Evolutionary conservation across 495 filamentous ascomycete genomes (phyloP).

Genomic region (Penicillium goetzii): DNA sequence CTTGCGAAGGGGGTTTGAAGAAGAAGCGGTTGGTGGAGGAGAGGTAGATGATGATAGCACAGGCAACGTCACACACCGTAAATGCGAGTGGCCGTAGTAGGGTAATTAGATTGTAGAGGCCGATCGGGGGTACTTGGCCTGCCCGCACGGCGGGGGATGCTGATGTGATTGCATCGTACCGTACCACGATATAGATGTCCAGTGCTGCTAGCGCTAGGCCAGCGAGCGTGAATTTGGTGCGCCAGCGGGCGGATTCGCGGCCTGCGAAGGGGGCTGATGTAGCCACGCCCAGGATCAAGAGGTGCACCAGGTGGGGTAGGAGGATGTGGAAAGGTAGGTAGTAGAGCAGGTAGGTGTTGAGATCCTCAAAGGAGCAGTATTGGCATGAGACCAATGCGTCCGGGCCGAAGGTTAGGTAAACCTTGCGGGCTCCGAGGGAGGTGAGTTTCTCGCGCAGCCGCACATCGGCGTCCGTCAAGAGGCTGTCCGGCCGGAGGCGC

Average conservation of each 20-base stretch:
- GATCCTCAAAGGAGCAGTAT: slow-evolving; percentile 79
- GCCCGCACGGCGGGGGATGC: slow-evolving; percentile 41
- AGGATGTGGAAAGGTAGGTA: slow-evolving; percentile 71
- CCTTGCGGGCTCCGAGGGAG: slow-evolving; percentile 69
- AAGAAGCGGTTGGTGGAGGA: slow-evolving; percentile 75
- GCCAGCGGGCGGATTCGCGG: slow-evolving; percentile 65
- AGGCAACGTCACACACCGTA: slow-evolving; percentile 59
- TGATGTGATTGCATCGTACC: slow-evolving; percentile 65
- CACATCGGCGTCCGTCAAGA: slow-evolving; percentile 63
- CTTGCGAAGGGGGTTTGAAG: slow-evolving; percentile 53
- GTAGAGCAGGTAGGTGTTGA: slow-evolving; percentile 76
- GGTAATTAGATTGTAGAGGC: slow-evolving; percentile 70
- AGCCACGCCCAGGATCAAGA: slow-evolving; percentile 67
- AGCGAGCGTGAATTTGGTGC: slow-evolving; percentile 66
- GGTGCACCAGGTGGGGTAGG: slow-evolving; percentile 76
- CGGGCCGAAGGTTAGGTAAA: slow-evolving; percentile 84
- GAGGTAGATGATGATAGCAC: slow-evolving; percentile 69
- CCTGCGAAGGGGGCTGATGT: slow-evolving; percentile 60
- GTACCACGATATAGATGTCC: slow-evolving; percentile 64
- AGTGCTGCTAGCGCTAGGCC: slow-evolving; percentile 59
- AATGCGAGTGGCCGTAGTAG: slow-evolving; percentile 62
- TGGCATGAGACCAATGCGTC: slow-evolving; percentile 70
- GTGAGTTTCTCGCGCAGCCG: slow-evolving; percentile 68
- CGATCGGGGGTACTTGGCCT: slow-evolving; percentile 37
- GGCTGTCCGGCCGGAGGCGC: slow-evolving; percentile 55